These are phyloP conservation scores for Aeminium ludgeri DNA, from an alignment of 495 filamentous ascomycete genomes.

Conservation along the genomic window DNA sequence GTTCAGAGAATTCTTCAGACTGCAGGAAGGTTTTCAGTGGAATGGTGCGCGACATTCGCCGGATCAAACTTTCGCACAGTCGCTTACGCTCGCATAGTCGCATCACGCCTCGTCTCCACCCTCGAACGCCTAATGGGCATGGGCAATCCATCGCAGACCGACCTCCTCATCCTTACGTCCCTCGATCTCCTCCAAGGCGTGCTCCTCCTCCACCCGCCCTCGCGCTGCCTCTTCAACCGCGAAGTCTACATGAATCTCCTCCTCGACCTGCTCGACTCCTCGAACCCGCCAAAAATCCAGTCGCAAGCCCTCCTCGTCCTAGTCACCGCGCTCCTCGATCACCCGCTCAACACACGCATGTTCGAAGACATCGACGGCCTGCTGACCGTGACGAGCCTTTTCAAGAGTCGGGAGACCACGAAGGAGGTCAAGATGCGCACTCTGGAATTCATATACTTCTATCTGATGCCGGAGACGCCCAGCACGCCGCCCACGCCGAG, in stretches of 20 bases:
- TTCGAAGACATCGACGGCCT: slow-evolving; percentile 91
- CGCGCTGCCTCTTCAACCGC: slow-evolving; percentile 68
- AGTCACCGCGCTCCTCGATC: slow-evolving; percentile 69
- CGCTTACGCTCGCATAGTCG: slow-evolving; percentile 3
- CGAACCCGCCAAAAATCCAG: slow-evolving; percentile 82
- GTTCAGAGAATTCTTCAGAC: slow-evolving; percentile 87
- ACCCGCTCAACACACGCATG: slow-evolving; percentile 68
- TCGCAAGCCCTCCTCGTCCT: slow-evolving; percentile 76
- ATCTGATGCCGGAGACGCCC: slow-evolving; percentile 69
- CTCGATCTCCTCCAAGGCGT: slow-evolving; percentile 83
- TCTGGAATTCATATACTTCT: slow-evolving; percentile 94
- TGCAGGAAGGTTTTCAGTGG: slow-evolving; percentile 96
- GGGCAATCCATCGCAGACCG: slow-evolving; percentile 50
- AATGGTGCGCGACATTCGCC: slow-evolving; percentile 41
- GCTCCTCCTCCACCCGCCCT: slow-evolving; percentile 83
- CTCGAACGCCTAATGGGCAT: slow-evolving; percentile 76
- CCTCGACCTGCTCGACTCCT: slow-evolving; percentile 83
- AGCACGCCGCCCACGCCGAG: slow-evolving; percentile 34
- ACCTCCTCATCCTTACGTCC: slow-evolving; percentile 73
- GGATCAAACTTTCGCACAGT: not conserved
- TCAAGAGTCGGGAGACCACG: slow-evolving; percentile 65
- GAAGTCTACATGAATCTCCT: slow-evolving; percentile 93
- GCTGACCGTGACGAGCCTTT: slow-evolving; percentile 80
- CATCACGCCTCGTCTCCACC: slow-evolving; percentile 52
- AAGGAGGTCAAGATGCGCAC: slow-evolving; percentile 83